These are phyloP conservation scores for Phytophthora sp. DNA, from an alignment of 352 stramenopile species.

Conservation along the genomic window DNA sequence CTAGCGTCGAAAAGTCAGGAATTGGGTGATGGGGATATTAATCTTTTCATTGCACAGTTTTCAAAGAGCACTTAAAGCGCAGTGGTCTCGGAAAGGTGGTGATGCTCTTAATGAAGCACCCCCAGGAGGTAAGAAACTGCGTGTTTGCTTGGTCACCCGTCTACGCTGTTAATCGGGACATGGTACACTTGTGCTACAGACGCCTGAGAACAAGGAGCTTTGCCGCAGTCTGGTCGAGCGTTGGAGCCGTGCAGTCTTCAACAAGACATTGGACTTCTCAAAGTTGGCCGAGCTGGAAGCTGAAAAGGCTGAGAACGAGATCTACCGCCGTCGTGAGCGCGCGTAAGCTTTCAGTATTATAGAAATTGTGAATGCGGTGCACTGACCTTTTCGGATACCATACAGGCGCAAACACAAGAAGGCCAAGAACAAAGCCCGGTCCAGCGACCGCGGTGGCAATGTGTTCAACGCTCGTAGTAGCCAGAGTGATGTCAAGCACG, in stretches of 20 bases:
- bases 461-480: slow-evolving; percentile 49
- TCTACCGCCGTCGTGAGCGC: slow-evolving; percentile 71
- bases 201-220: slow-evolving; percentile 85
- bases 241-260: slow-evolving; percentile 89
- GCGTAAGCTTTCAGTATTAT: slow-evolving; percentile 16
- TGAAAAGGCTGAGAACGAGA: slow-evolving; percentile 82
- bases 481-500: slow-evolving; percentile 39
- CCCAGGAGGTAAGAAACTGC: slow-evolving; percentile 58
- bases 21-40: too few relatives aligned
- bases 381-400: slow-evolving; percentile 1
- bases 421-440: slow-evolving; percentile 30
- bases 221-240: slow-evolving; percentile 85
- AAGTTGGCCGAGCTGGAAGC: slow-evolving; percentile 87
- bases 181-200: slow-evolving; percentile 39
- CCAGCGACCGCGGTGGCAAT: slow-evolving; percentile 43
- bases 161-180: too few relatives aligned
- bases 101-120: slow-evolving; percentile 90
- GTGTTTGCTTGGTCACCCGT: background rate
- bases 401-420: slow-evolving; percentile 56
- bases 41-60: slow-evolving; percentile 57
- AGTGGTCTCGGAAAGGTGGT: slow-evolving; percentile 90
- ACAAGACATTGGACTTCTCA: slow-evolving; percentile 89
- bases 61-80: slow-evolving; percentile 90
- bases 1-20: too few relatives aligned
- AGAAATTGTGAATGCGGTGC: background rate